A percentile compares a stretch with the other conserved stretches of the same genome.
Evolutionary conservation across 163 green algal genomes (phyloP).

Genomic region (Scenedesmus sp.): DNA sequence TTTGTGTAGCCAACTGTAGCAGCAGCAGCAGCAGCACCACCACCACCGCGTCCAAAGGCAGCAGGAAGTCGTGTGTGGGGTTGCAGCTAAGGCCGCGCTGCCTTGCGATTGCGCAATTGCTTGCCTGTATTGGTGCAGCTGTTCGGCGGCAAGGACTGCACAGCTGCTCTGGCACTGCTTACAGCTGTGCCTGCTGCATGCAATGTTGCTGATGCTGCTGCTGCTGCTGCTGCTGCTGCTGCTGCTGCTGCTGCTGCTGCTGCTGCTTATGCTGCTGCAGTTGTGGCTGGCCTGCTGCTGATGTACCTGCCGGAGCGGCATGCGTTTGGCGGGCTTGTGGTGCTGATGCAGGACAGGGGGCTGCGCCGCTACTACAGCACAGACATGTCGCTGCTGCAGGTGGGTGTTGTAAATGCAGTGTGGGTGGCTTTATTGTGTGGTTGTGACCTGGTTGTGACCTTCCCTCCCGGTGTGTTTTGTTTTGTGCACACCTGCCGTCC

Average conservation of each 20-base stretch:
- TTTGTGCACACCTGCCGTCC: too few relatives aligned
- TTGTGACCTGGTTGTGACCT: too few relatives aligned
- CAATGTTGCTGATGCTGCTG: not conserved
- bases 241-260: not conserved
- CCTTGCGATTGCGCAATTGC: too few relatives aligned
- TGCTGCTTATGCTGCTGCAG: slow-evolving; percentile 14
- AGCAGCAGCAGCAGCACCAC: not conserved
- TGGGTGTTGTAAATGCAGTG: not conserved
- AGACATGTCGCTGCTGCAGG: slow-evolving; percentile 54
- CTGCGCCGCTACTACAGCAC: slow-evolving; percentile 56
- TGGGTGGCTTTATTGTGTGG: not conserved
- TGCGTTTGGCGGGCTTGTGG: slow-evolving; percentile 56
- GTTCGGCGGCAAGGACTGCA: too few relatives aligned
- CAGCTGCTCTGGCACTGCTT: too few relatives aligned
- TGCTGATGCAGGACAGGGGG: slow-evolving; percentile 55
- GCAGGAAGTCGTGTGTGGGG: not conserved
- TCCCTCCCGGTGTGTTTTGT: too few relatives aligned
- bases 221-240: not conserved
- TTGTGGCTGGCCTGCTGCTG: slow-evolving; percentile 81
- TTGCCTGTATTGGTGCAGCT: too few relatives aligned
- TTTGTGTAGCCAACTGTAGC: not conserved
- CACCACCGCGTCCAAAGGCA: not conserved
- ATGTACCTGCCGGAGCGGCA: slow-evolving; percentile 68
- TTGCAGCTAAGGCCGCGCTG: too few relatives aligned
- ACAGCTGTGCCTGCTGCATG: too few relatives aligned